These are phyloP conservation scores for Catunica adiposa DNA, from an alignment of 2,329 filamentous ascomycete species.

Conservation along the genomic window DNA sequence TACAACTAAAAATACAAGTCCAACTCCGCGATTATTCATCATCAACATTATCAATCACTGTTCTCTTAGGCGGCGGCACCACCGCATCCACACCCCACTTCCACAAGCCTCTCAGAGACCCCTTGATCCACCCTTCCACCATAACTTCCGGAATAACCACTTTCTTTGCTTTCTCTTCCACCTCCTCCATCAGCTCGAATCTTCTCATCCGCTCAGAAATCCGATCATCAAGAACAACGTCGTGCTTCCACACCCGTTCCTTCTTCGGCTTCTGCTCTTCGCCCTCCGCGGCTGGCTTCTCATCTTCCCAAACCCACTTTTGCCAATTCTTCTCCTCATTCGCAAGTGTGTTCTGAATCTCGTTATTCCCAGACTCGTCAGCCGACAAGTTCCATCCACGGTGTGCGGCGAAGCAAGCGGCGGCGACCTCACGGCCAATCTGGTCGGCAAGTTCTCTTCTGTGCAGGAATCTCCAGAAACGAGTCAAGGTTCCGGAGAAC, in stretches of 20 bases:
- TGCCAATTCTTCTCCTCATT: constrained; percentile 70
- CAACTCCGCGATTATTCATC: constrained; percentile 19
- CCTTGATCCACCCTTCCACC: constrained; percentile 53
- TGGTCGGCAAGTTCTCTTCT: constrained; percentile 71
- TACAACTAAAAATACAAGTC: constrained; percentile 3
- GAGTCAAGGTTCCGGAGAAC: constrained; percentile 75
- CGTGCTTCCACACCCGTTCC: constrained; percentile 61
- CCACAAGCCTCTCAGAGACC: constrained; percentile 35
- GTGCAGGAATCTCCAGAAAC: constrained; percentile 77
- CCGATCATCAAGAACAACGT: constrained; percentile 58
- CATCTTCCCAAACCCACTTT: constrained; percentile 50
- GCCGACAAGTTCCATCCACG: constrained; percentile 19
- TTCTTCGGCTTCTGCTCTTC: constrained; percentile 26
- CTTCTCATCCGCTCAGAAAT: constrained; percentile 65
- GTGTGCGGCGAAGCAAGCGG: constrained; percentile 49
- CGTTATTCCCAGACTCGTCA: constrained; percentile 23
- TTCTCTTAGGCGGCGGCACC: constrained; percentile 25
- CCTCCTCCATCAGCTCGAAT: constrained; percentile 53
- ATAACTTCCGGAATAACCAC: constrained; percentile 51
- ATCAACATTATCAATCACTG: constrained; percentile 25
- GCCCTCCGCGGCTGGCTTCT: constrained; percentile 24
- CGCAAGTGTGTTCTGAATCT: constrained; percentile 48
- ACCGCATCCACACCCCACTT: constrained; percentile 32
- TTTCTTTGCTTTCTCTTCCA: constrained; percentile 48
- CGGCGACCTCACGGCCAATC: constrained; percentile 74